Conservation (phyloP, 345 rosid genomes). For the Populus alba region DNA sequence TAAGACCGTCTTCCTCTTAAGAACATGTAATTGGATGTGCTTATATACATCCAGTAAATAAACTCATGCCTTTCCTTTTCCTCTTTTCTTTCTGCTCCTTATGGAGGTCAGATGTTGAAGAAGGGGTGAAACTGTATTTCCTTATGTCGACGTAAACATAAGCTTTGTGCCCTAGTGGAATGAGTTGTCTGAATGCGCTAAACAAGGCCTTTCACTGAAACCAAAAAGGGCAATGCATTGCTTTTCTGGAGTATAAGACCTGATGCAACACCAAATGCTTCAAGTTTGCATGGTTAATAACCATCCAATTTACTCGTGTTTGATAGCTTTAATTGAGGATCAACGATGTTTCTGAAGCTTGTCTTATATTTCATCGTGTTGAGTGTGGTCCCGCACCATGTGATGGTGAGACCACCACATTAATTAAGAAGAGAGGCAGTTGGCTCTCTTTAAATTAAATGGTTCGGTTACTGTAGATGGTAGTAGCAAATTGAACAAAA, state of each 20-base stretch:
- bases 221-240: slow-evolving; percentile 87
- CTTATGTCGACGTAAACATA: slow-evolving; percentile 58
- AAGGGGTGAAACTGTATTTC: slow-evolving; percentile 98
- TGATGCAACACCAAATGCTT: slow-evolving; percentile 78
- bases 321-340: slow-evolving; percentile 2
- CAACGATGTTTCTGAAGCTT: slow-evolving; percentile 10
- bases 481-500: too few relatives aligned
- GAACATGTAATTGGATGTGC: background rate
- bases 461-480: too few relatives aligned
- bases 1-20: slow-evolving; percentile 30
- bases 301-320: background rate
- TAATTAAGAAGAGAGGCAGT: too few relatives aligned
- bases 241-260: slow-evolving; percentile 95
- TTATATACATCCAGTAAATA: background rate
- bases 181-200: slow-evolving; percentile 81
- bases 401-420: too few relatives aligned
- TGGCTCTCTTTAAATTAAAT: too few relatives aligned
- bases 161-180: slow-evolving; percentile 75
- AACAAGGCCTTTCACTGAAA: slow-evolving; percentile 66
- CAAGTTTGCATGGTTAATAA: slow-evolving; percentile 79
- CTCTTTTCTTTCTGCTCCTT: background rate
- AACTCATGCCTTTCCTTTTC: background rate
- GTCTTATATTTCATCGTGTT: background rate
- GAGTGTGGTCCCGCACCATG: too few relatives aligned
- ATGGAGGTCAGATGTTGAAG: slow-evolving; percentile 90